A percentile compares a stretch with the other conserved stretches of the same genome.
These are phyloP conservation scores for Butyriboletus loyo DNA, from an alignment of 768 basidiomycete species.

Conservation along the genomic window DNA sequence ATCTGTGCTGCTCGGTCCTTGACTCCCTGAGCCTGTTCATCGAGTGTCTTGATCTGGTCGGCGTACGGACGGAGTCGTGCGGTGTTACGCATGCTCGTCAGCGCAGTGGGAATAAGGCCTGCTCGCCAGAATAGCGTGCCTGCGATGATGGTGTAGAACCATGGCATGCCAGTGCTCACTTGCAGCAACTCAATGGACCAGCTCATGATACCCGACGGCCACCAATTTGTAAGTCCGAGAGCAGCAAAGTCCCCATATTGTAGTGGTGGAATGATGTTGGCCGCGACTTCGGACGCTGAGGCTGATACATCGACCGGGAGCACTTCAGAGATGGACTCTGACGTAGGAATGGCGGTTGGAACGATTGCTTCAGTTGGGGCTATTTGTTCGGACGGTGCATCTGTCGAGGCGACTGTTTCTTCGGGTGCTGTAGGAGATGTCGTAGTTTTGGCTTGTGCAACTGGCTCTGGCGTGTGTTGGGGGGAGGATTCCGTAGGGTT, in stretches of 20 bases:
- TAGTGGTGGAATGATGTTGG: slow-evolving; percentile 42
- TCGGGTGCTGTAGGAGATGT: neutral
- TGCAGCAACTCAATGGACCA: slow-evolving; percentile 68
- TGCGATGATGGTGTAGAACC: slow-evolving; percentile 79
- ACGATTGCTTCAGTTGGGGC: neutral
- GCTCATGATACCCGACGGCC: slow-evolving; percentile 61
- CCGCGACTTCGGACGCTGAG: slow-evolving; percentile 15
- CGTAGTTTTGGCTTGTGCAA: neutral
- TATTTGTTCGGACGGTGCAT: neutral
- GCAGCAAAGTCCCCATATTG: slow-evolving; percentile 72
- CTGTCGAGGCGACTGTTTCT: neutral
- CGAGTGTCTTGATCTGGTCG: slow-evolving; percentile 51
- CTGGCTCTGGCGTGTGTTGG: slow-evolving; percentile 7
- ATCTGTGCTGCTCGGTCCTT: slow-evolving; percentile 42
- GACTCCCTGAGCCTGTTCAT: slow-evolving; percentile 36
- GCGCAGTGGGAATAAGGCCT: slow-evolving; percentile 56
- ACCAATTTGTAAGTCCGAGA: slow-evolving; percentile 63
- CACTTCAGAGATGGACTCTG: slow-evolving; percentile 4
- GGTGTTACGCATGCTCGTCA: slow-evolving; percentile 54
- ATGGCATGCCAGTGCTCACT: slow-evolving; percentile 67
- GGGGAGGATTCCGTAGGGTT: neutral
- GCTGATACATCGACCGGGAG: slow-evolving; percentile 7
- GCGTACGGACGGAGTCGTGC: slow-evolving; percentile 39
- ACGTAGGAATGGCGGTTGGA: neutral
- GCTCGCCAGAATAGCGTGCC: slow-evolving; percentile 62